Evolutionary conservation across 768 basidiomycete species (phyloP), one percentile per base, ranked within the genome.

Genomic region (Russula emetica): DNA sequence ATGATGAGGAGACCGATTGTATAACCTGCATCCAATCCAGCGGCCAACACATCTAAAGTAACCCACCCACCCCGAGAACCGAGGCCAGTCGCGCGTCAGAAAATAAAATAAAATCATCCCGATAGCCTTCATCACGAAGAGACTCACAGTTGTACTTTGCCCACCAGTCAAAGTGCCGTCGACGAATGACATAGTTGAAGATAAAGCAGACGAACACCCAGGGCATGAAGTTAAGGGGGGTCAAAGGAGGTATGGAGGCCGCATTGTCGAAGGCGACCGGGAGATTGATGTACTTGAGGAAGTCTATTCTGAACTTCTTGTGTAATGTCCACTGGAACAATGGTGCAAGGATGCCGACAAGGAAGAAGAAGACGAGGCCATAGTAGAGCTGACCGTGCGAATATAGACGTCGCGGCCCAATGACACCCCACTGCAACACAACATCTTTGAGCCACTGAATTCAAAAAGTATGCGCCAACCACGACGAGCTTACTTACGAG

Each of bases 11-110:
- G 74, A 26, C 80, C 73, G 18, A 88, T 66, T 0, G 86, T 85
- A 9, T 88, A 76, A n/a, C 88, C 87, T 16, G 87, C 80, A 67
- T 88, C 88, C 68, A 90, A 69, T 4, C 85, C 88, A 13, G 86
- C 85, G 8, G 87, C 88, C 22, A 89, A 73, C 24, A 88, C 83
- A 66, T 87, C 79, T 80, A 60, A 30, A 13, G n/a, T 7, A 30
- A 30, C 11, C n/a, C 1, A 30, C 30, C 30, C 30, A 8, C 30
- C 30, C 30, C 11, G 36, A 36, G 13, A 36, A 36, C 4, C 13
- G 13, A 20, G 8, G 3, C 9, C 20, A 7, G 1, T n/a, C 8
- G 0, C 10, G 6, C 14, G 40, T 56, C 40, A 28, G 8, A 20
- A 24, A n/a, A n/a, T n/a, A 28, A 32, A 32, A 30, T 30, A 83